Percentiles rank a stretch among this genome's conserved stretches.
Conservation (phyloP, 2,329 filamentous ascomycete species). For the Myriosclerotinia curreyana region DNA sequence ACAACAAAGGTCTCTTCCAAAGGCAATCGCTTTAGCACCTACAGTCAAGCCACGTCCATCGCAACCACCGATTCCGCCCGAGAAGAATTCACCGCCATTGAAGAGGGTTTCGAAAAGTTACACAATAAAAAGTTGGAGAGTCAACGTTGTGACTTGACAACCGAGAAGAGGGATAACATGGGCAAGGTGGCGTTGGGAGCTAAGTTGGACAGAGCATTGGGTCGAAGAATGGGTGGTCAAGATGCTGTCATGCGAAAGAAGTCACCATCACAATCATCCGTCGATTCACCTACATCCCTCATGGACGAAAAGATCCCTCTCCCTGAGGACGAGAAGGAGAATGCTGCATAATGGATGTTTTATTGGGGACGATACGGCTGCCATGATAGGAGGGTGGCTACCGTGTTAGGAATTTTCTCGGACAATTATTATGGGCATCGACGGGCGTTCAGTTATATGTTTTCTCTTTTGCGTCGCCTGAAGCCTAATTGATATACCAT, state of each 20-base stretch:
- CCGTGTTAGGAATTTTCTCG: conserved; percentile 10
- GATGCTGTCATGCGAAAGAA: conserved; percentile 60
- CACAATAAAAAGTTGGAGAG: conserved; percentile 65
- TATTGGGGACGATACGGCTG: conserved; percentile 6
- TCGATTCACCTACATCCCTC: conserved; percentile 2
- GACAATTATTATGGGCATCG: conserved; percentile 19
- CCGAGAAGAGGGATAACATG: conserved; percentile 65
- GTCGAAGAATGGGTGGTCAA: conserved; percentile 66
- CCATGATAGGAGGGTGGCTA: conserved; percentile 1
- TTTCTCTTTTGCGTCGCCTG: conserved; percentile 15
- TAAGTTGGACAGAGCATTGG: conserved; percentile 69
- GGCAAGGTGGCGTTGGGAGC: conserved; percentile 69
- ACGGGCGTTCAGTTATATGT: conserved; percentile 21
- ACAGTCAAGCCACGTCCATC: conserved; percentile 46
- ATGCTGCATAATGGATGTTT: background rate
- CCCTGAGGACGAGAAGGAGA: conserved; percentile 11
- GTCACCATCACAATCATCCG: conserved; percentile 11
- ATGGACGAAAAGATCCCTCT: conserved; percentile 10
- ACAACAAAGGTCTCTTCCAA: conserved; percentile 49
- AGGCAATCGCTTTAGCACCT: conserved; percentile 49
- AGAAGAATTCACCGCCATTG: conserved; percentile 57
- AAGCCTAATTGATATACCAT: conserved; percentile 16
- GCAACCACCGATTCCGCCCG: conserved; percentile 38
- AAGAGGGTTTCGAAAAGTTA: conserved; percentile 63
- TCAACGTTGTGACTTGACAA: conserved; percentile 64